phyloP scores from a whole-genome alignment of 768 basidiomycete genomes.

The Rhizopogon vulgaris region DNA sequence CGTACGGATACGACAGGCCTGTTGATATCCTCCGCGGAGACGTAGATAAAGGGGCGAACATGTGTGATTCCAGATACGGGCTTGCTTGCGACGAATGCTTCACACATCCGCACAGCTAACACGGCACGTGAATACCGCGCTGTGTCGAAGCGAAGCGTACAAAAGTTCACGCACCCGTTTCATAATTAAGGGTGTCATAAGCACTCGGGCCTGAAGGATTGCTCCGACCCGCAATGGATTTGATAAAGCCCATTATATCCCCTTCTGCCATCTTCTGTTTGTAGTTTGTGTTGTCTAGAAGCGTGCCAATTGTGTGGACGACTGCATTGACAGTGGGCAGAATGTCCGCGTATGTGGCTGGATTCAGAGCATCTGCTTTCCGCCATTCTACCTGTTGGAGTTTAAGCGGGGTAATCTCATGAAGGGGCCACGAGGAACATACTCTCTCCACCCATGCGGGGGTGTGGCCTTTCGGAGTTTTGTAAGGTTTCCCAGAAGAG shows the following conservation, averaged over 20 bases:
- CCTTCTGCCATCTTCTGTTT: conserved; percentile 65
- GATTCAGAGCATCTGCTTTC: conserved; percentile 74
- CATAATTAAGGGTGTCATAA: conserved; percentile 84
- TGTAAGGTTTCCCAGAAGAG: conserved; percentile 81
- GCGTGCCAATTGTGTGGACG: conserved; percentile 90
- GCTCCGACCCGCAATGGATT: conserved; percentile 39
- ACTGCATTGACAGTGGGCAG: conserved; percentile 67
- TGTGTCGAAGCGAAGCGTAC: conserved; percentile 1
- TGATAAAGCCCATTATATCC: conserved; percentile 44
- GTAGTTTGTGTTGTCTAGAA: conserved; percentile 78
- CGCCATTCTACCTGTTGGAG: conserved; percentile 76
- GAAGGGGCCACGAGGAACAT: conserved; percentile 13
- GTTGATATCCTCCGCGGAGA: conserved; percentile 87
- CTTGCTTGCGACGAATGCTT: conserved; percentile 57
- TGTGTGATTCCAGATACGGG: conserved; percentile 23
- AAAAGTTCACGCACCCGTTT: conserved; percentile 65
- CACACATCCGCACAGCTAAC: conserved; percentile 68
- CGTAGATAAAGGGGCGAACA: conserved; percentile 76
- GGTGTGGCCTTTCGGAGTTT: conserved; percentile 82
- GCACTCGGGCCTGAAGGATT: conserved; percentile 54
- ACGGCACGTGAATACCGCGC: conserved; percentile 9
- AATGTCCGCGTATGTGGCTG: conserved; percentile 63
- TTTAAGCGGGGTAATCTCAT: conserved; percentile 4
- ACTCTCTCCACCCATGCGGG: conserved; percentile 85
- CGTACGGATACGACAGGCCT: conserved; percentile 78